These are phyloP conservation scores for Heterococcus sp. DNA, from an alignment of 108 stramenopile species.

Conservation along the genomic window DNA sequence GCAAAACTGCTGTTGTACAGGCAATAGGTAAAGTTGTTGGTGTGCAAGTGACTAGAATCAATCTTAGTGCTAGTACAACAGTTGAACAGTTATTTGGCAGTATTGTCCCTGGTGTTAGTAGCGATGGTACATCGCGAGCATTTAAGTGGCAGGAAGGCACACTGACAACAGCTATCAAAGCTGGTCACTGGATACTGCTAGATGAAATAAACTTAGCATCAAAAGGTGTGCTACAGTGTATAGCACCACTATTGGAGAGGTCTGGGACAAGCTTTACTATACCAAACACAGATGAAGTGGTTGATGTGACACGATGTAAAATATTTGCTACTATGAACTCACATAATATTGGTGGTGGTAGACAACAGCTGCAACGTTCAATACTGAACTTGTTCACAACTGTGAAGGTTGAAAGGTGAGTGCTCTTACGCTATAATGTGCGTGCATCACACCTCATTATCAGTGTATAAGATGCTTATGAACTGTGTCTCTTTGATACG, in stretches of 20 bases:
- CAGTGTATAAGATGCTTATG: too few relatives aligned
- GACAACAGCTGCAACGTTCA: background rate
- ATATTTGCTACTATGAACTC: slow-evolving; percentile 4
- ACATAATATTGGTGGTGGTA: background rate
- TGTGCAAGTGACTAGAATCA: background rate
- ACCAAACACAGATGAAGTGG: background rate
- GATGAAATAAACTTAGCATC: slow-evolving; percentile 5
- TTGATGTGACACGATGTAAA: background rate
- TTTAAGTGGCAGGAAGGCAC: slow-evolving; percentile 1
- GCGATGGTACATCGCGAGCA: background rate
- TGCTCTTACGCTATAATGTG: background rate
- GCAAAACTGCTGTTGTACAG: too few relatives aligned
- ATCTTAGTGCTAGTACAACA: background rate
- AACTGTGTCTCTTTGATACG: too few relatives aligned
- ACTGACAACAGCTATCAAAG: background rate
- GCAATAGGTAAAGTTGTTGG: background rate
- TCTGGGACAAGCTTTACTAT: background rate
- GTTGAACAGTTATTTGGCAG: background rate
- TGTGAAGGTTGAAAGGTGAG: background rate
- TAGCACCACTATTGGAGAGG: slow-evolving; percentile 1
- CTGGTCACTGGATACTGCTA: too few relatives aligned
- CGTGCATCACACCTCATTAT: too few relatives aligned
- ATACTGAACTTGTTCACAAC: background rate
- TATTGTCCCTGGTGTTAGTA: background rate
- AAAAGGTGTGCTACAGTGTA: background rate